phyloP scores from a whole-genome alignment of 768 basidiomycete species.

The Naganishia vishniacii region DNA sequence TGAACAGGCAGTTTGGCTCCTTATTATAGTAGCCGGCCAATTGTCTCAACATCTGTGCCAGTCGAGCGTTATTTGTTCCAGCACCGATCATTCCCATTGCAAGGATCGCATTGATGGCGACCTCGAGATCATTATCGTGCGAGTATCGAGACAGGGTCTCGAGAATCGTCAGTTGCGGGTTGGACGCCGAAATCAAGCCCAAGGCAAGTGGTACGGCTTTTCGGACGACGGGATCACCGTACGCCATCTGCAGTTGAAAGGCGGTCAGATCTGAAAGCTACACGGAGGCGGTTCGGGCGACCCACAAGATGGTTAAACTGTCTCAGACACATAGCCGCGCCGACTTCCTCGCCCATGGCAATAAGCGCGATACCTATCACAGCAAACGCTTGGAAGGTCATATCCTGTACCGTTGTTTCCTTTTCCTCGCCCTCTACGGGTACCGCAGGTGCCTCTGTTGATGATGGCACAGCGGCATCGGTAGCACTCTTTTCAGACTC shows the following conservation, averaged over 20 bases:
- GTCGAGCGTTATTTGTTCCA: conserved; percentile 95
- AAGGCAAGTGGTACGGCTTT: conserved; percentile 91
- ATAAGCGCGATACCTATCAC: conserved; percentile 89
- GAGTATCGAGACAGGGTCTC: conserved; percentile 98
- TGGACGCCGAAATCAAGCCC: conserved; percentile 88
- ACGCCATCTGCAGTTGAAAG: conserved; percentile 79
- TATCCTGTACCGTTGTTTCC: conserved; percentile 26
- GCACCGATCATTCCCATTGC: conserved; percentile 98
- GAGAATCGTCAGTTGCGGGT: conserved; percentile 86
- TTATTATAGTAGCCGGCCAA: conserved; percentile 97
- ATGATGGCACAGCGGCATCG: conserved; percentile 25
- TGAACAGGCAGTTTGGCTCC: conserved; percentile 92
- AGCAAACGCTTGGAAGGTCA: conserved; percentile 80
- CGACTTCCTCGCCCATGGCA: conserved; percentile 97
- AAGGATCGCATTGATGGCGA: conserved; percentile 94
- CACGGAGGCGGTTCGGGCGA: conserved; percentile 25
- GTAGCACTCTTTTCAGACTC: conserved; percentile 29
- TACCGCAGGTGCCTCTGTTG: conserved; percentile 51
- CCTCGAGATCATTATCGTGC: conserved; percentile 95
- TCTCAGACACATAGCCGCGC: conserved; percentile 93
- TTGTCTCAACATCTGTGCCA: conserved; percentile 95
- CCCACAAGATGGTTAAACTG: conserved; percentile 93
- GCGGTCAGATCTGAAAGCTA: background rate
- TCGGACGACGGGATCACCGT: conserved; percentile 86
- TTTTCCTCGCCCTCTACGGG: conserved; percentile 19